Conservation (phyloP, 1,139 yeast genomes). For the Diutina sp. region DNA sequence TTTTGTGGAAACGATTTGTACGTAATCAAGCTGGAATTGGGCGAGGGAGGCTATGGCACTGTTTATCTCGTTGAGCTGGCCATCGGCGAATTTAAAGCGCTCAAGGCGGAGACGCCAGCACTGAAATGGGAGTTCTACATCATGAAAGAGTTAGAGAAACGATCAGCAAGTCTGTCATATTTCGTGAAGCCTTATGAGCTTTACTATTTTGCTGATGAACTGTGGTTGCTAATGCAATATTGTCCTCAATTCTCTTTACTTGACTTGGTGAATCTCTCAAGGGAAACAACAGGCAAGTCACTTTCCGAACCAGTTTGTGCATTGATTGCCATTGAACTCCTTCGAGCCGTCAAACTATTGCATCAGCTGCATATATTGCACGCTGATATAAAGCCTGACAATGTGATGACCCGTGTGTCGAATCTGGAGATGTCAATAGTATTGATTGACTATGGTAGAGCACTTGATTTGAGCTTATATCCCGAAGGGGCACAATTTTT, state of each 20-base stretch:
- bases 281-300: slow-evolving; percentile 13
- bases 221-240: slow-evolving; percentile 61
- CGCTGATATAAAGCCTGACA: slow-evolving; percentile 80
- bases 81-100: slow-evolving; percentile 45
- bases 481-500: slow-evolving; percentile 31
- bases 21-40: slow-evolving; percentile 30
- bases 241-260: slow-evolving; percentile 63
- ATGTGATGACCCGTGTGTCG: slow-evolving; percentile 62
- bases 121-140: slow-evolving; percentile 74
- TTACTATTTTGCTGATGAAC: slow-evolving; percentile 56
- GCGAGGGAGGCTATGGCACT: slow-evolving; percentile 71
- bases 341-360: slow-evolving; percentile 46
- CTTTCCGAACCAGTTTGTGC: slow-evolving; percentile 54
- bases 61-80: slow-evolving; percentile 67
- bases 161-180: slow-evolving; percentile 11
- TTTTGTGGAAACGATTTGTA: background rate
- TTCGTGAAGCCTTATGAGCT: slow-evolving; percentile 42
- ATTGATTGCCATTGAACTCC: slow-evolving; percentile 50
- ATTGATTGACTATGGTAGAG: slow-evolving; percentile 75
- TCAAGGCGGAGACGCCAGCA: slow-evolving; percentile 64
- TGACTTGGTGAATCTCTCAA: slow-evolving; percentile 50
- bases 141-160: slow-evolving; percentile 37
- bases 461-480: slow-evolving; percentile 47
- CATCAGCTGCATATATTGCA: slow-evolving; percentile 63
- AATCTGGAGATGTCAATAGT: slow-evolving; percentile 46